phyloP scores from a whole-genome alignment of 345 rosid genomes.

The Zanthoxylum bungeanum region DNA sequence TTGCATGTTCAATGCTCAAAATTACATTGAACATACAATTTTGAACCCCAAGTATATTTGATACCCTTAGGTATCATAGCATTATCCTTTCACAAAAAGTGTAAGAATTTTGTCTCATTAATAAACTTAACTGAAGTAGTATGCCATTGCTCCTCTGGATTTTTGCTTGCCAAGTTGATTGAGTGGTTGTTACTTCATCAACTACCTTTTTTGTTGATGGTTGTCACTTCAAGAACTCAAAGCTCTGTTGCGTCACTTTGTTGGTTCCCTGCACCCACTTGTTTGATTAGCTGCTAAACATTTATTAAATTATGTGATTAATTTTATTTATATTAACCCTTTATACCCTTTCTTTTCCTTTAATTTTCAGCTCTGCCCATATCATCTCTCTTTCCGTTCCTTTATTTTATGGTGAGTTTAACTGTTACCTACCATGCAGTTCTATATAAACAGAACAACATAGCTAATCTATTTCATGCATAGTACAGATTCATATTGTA shows the following conservation, averaged over 20 bases:
- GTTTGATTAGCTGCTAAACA: background rate
- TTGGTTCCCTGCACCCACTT: conserved; percentile 2
- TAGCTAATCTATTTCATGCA: background rate
- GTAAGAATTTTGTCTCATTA: no score
- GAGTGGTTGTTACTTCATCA: background rate
- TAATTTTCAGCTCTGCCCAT: conserved; percentile 76
- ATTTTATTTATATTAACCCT: background rate
- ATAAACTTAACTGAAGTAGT: background rate
- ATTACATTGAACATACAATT: no score
- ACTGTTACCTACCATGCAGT: background rate
- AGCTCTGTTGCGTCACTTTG: background rate
- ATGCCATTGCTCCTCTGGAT: background rate
- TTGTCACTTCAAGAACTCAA: background rate
- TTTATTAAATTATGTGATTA: background rate
- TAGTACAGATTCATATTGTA: background rate
- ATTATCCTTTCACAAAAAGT: no score
- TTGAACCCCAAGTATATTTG: no score
- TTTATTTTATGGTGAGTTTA: conserved; percentile 86
- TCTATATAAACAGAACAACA: background rate
- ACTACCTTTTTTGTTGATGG: background rate
- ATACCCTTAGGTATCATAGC: no score
- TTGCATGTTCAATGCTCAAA: no score
- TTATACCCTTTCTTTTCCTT: background rate
- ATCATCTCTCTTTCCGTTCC: conserved; percentile 82
- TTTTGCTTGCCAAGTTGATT: background rate